Evolutionary conservation across 306 rosid genomes (phyloP).

Genomic region (Biancaea sappan): DNA sequence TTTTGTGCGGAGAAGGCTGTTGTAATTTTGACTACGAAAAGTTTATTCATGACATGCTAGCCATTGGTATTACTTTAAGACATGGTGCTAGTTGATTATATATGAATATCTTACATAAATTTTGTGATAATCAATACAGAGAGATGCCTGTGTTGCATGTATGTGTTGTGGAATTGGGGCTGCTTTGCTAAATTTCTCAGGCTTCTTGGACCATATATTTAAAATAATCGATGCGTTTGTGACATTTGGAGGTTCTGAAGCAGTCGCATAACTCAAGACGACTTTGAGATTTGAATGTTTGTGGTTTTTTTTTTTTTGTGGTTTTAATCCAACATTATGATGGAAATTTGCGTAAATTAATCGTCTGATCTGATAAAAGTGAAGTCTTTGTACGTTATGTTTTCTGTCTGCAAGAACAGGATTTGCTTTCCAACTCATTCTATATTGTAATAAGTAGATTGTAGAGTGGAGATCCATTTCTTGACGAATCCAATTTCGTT

Average conservation of each 20-base stretch:
- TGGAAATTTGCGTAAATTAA: too few relatives aligned
- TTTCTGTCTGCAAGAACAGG: too few relatives aligned
- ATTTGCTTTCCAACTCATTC: too few relatives aligned
- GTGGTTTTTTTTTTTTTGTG: too few relatives aligned
- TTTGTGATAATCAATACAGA: neutral
- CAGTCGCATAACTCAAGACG: neutral
- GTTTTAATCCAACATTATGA: too few relatives aligned
- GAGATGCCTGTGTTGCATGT: neutral
- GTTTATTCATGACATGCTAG: conserved; percentile 1
- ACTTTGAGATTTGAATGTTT: too few relatives aligned
- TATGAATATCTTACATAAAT: conserved; percentile 21
- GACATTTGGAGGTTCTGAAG: neutral
- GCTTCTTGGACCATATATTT: neutral
- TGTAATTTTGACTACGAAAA: conserved; percentile 26
- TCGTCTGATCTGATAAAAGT: too few relatives aligned
- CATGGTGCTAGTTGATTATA: neutral
- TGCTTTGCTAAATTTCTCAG: neutral
- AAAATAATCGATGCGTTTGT: conserved; percentile 11
- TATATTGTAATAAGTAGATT: too few relatives aligned
- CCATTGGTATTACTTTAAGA: neutral
- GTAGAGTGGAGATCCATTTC: too few relatives aligned
- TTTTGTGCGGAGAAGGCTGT: conserved; percentile 33
- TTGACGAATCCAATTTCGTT: too few relatives aligned
- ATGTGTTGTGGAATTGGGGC: neutral
- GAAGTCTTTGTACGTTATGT: too few relatives aligned